Evolutionary conservation across 169 alveolate genomes (phyloP), one percentile per base, ranked within the genome.

Genomic region (Eimeria falciformis): DNA sequence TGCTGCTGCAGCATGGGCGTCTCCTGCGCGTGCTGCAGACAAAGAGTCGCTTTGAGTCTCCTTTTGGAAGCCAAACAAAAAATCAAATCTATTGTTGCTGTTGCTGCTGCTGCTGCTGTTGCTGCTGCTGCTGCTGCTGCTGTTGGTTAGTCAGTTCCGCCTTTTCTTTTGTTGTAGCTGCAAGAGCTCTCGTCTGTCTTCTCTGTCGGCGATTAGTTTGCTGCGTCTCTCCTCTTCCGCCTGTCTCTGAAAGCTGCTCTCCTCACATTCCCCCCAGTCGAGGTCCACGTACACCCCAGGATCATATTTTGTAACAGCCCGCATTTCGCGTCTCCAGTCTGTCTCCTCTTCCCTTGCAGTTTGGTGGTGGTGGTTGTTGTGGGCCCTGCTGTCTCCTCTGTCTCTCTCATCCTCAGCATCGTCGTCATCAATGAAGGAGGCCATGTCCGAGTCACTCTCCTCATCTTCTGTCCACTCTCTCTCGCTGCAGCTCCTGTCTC

Each of bases 241-340:
- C 83, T 66, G 84, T 37, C 29, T 66, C 25, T 43, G 25, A 56
- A 85, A 85, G 53, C 83, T 62, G 84, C 92, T 85, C 37, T 85
- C 92, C 2, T 14, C 71, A 45, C 92, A 85, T 14, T 85, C 92
- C 12, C 65, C 90, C 71, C 21, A 27, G 71, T 40, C 66, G 73
- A 43, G 73, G 18, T 65, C 71, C 21, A 73, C 83, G 62, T 62
- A 85, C 45, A 25, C 53, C 33, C 45, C 25, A 29, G 92, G 92
- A 17, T 85, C 92, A 25, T 85, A 85, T 27, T 83, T 73, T 0
- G 92, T 85, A 27, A 85, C 83, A 18, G 81, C 50, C n/a, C 92
- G 46, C 69, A 85, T 85, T 65, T 85, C 92, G 11, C 56, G 27
- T 1, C 68, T 40, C 92, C 92, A 85, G 55, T 46, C 69, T 1